These are phyloP conservation scores for Gynostemma pentaphyllum DNA, from an alignment of 306 rosid genomes.

Conservation along the genomic window DNA sequence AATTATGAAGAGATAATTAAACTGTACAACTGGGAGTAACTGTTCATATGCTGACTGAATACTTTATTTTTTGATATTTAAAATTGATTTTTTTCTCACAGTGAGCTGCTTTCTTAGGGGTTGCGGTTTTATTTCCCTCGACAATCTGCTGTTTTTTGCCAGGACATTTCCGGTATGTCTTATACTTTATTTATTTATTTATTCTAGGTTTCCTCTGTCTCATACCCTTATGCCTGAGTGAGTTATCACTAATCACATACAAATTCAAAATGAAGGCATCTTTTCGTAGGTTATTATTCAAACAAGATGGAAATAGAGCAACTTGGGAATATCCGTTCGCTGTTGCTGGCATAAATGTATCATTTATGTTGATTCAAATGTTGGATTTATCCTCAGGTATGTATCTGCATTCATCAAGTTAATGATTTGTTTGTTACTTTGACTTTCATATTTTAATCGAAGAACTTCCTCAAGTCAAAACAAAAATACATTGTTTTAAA, in stretches of 20 bases:
- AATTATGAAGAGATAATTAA: background rate
- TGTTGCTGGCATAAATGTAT: constrained; percentile 84
- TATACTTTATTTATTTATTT: constrained; percentile 5
- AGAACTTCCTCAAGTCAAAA: background rate
- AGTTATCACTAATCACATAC: constrained; percentile 46
- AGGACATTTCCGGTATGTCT: constrained; percentile 72
- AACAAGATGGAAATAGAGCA: constrained; percentile 74
- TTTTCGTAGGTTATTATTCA: constrained; percentile 72
- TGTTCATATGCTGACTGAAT: background rate
- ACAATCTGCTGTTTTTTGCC: constrained; percentile 74
- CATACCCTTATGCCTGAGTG: constrained; percentile 19
- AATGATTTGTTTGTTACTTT: background rate
- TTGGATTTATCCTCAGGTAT: constrained; percentile 70
- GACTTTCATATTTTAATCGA: background rate
- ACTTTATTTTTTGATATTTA: constrained; percentile 13
- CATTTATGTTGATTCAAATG: constrained; percentile 86
- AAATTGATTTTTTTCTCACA: constrained; percentile 27
- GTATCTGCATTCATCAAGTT: constrained; percentile 2
- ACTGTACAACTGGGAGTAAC: background rate
- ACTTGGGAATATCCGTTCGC: constrained; percentile 98
- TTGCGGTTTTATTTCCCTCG: constrained; percentile 80
- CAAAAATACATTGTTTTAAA: background rate
- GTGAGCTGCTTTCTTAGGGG: constrained; percentile 63
- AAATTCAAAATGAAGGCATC: constrained; percentile 85
- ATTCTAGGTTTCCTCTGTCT: constrained; percentile 2